Evolutionary conservation across 345 rosid genomes (phyloP).

Genomic region (Rubroshorea leprosula): DNA sequence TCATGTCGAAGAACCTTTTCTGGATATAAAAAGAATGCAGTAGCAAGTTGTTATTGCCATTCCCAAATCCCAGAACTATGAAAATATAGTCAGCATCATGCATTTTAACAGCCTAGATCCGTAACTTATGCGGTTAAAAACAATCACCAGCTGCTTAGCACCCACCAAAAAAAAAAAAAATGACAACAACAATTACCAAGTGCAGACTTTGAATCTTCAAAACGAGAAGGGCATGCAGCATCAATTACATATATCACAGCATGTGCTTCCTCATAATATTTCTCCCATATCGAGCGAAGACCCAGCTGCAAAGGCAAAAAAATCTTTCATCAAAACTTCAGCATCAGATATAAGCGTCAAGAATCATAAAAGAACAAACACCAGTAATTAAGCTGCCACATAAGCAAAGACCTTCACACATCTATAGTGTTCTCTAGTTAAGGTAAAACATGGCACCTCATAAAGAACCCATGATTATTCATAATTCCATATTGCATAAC

Average conservation of each 20-base stretch:
- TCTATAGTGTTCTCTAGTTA: too few species aligned
- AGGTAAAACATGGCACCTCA: too few species aligned
- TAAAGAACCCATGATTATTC: too few species aligned
- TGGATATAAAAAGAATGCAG: constrained; percentile 22
- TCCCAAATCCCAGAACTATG: not conserved
- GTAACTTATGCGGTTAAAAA: not conserved
- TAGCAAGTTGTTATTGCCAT: constrained; percentile 5
- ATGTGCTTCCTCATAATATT: constrained; percentile 98
- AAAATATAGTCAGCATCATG: not conserved
- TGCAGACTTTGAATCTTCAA: constrained; percentile 94
- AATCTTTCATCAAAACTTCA: not conserved
- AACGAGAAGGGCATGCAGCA: constrained; percentile 87
- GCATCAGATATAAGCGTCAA: too few species aligned
- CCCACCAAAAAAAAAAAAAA: too few species aligned
- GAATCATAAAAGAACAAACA: too few species aligned
- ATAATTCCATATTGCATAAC: too few species aligned
- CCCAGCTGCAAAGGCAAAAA: constrained; percentile 57
- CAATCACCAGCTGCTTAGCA: too few species aligned
- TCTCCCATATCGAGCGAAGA: constrained; percentile 97
- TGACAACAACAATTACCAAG: constrained; percentile 49
- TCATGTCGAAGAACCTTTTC: constrained; percentile 95
- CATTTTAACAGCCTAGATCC: constrained; percentile 1
- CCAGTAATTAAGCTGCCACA: too few species aligned
- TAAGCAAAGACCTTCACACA: too few species aligned
- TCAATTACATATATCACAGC: constrained; percentile 86